Evolutionary conservation across 139 green algal genomes (phyloP), one percentile per base, ranked within the genome.

Genomic region (Marvania coccoides): DNA sequence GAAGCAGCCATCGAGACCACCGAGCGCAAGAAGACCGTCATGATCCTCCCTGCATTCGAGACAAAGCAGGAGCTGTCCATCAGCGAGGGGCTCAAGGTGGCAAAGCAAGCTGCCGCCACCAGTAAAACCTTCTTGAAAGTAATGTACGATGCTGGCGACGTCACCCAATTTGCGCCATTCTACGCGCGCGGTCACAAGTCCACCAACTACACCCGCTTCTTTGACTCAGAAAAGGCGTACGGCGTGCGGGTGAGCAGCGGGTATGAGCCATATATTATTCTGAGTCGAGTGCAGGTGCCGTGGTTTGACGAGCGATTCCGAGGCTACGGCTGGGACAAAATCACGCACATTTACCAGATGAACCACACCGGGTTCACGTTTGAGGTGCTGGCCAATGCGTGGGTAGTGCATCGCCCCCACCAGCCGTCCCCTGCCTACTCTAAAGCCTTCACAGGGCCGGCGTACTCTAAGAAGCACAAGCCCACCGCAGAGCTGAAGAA

Each of bases 261-360:
- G 14, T 82, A 78, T 45, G 75, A 82, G 64, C 75, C 75, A 2
- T 82, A 78, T 47, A 35, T 82, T 0, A 47, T 82, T 19, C 54
- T 73, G 3, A 34, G 14, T 6, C 58, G 75, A 12, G 28, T 47
- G 29, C 40, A 60, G 4, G 61, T 78, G 58, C 75, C 75, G 1
- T 74, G 64, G 70, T 82, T 72, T 45, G 75, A 82, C 46, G 75
- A 78, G 68, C 70, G 75, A 23, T 82, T 82, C 45, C 51, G 70
- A 10, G 75, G 75, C 2, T 77, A 82, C 53, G 75, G 75, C 42
- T 60, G 56, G 60, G 71, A 82, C 63, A 74, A 61, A 29, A 70
- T 61, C 42, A 31, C 28, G 6, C 62, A 70, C 24, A 46, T 40
- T n/a, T 58, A 47, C 38, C n/a, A 59, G 14, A 45, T 70, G 42